Evolutionary conservation across 139 green algal genomes (phyloP), one percentile per base, ranked within the genome.

Genomic region (Pseudopediastrum boryanum): DNA sequence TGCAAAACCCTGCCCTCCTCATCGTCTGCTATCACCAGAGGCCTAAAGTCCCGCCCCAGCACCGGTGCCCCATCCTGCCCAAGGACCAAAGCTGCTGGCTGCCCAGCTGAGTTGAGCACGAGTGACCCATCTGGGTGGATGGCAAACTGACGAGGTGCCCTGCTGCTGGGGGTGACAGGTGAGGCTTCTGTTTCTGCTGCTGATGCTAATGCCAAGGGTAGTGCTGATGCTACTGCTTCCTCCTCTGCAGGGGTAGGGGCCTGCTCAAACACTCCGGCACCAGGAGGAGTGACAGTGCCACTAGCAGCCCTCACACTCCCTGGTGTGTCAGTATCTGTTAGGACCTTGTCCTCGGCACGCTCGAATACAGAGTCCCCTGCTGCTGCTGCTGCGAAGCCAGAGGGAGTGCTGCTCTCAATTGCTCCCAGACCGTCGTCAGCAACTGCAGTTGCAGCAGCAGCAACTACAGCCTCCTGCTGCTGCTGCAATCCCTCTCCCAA

Each of bases 31-130:
- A 73, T 42, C 54, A 73, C 56, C 25, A 73, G 39, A 6, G 41
- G 41, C 38, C 65, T n/a, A 42, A 59, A 59, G 42, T 73, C 65
- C 3, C 54, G 25, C 8, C 41, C 65, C 12, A 73, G 65, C 41
- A 73, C 42, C 27, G 65, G 65, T 42, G 38, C 38, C n/a, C 65
- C 65, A 21, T 56, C n/a, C 12, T 41, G 65, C 5, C 65, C 65
- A n/a, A 73, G 65, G 42, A 73, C n/a, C 21, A 73, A 42, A 25
- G 29, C 23, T 33, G 65, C 65, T 41, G 65, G 65, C 42, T 43
- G n/a, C 19, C 54, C 31, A 21, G 3, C 23, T 13, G 8, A 65
- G 54, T 27, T 13, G 9, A 31, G 9, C 39, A 58, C 10, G 7
- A 23, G n/a, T n/a, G n/a, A n/a, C n/a, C n/a, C n/a, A n/a, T n/a